Evolutionary conservation across 768 basidiomycete genomes (phyloP).

Genomic region (Pisolithus microcarpus): DNA sequence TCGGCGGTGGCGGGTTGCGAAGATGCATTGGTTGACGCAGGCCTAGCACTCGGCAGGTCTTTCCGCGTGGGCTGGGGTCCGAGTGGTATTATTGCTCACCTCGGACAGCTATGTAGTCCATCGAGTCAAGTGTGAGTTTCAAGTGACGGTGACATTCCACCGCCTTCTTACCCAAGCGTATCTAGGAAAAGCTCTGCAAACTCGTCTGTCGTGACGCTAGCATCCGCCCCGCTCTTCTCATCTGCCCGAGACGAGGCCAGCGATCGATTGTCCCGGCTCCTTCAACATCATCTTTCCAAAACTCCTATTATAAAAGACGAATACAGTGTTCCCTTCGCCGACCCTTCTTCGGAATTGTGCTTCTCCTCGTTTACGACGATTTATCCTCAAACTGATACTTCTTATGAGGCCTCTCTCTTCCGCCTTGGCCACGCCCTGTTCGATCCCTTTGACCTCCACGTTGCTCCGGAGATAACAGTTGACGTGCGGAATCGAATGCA

Average conservation of each 20-base stretch:
- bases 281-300: conserved; percentile 70
- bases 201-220: conserved; percentile 50
- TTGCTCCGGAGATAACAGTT: conserved; percentile 46
- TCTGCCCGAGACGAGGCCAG: conserved; percentile 26
- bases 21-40: conserved; percentile 67
- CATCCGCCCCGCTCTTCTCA: conserved; percentile 38
- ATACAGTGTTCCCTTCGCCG: conserved; percentile 61
- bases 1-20: conserved; percentile 63
- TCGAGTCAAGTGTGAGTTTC: conserved; percentile 43
- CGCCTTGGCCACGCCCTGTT: conserved; percentile 87
- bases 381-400: conserved; percentile 63
- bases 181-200: conserved; percentile 51
- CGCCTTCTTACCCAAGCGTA: conserved; percentile 5
- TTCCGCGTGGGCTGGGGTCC: conserved; percentile 92
- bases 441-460: conserved; percentile 66
- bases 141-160: conserved; percentile 1
- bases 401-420: conserved; percentile 75
- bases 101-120: conserved; percentile 67
- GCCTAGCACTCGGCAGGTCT: conserved; percentile 76
- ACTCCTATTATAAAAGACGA: conserved; percentile 68
- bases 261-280: conserved; percentile 49
- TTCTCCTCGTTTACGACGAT: conserved; percentile 74
- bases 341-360: conserved; percentile 53
- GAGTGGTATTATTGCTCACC: conserved; percentile 63
- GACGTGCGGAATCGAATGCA: conserved; percentile 57